Conservation (phyloP, 2,329 filamentous ascomycete genomes). For the Fonsecaea multimorphosa region DNA sequence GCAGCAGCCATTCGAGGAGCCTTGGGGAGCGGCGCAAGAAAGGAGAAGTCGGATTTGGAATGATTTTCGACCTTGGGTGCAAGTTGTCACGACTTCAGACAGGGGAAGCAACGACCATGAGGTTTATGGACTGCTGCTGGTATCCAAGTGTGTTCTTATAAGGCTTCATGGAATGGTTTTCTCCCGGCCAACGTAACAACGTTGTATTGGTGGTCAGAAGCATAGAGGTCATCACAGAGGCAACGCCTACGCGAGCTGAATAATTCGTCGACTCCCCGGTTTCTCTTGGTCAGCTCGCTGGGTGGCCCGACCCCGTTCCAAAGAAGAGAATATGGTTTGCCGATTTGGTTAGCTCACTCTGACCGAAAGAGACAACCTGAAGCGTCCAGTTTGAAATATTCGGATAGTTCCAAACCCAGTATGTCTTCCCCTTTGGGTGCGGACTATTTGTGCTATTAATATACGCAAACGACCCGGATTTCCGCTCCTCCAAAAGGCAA, state of each 20-base stretch:
- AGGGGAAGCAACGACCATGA: neutral
- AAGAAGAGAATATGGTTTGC: neutral
- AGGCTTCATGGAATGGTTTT: neutral
- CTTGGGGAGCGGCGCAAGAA: neutral
- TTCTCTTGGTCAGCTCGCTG: neutral
- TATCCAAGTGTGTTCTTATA: neutral
- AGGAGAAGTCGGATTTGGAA: neutral
- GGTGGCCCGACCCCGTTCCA: neutral
- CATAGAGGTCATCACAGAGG: too few species aligned
- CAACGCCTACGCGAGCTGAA: neutral
- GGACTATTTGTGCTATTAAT: too few species aligned
- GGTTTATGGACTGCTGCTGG: neutral
- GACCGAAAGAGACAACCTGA: neutral
- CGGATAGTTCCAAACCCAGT: neutral
- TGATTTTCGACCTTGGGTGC: neutral
- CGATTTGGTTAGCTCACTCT: neutral
- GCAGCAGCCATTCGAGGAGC: constrained; percentile 4
- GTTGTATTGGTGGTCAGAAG: neutral
- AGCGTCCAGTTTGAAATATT: neutral
- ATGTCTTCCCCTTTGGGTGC: neutral
- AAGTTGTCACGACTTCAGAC: neutral
- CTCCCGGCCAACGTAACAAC: neutral
- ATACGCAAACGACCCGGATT: too few species aligned
- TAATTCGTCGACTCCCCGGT: neutral
- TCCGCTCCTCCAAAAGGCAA: too few species aligned